These are phyloP conservation scores for Clavispora carvajalis DNA, from an alignment of 805 yeast genomes.

Conservation along the genomic window DNA sequence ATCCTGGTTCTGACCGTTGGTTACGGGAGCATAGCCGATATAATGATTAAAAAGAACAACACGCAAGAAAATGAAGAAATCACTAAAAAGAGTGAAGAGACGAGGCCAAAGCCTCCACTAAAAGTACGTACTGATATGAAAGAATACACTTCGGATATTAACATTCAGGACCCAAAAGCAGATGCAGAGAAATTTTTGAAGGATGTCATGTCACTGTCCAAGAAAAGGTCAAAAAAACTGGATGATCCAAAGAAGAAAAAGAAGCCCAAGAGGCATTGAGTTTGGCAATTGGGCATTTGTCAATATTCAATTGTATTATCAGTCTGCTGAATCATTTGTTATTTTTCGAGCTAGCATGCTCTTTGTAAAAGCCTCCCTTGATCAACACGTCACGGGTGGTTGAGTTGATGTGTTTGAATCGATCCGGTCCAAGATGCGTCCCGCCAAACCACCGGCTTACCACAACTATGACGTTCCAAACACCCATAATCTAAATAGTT, in stretches of 20 bases:
- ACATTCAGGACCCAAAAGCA: neutral
- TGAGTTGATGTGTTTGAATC: constrained; percentile 89
- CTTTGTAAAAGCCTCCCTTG: constrained; percentile 47
- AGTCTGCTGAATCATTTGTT: neutral
- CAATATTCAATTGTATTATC: neutral
- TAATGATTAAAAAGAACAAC: constrained; percentile 1
- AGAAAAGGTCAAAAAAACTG: constrained; percentile 1
- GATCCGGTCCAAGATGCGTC: constrained; percentile 81
- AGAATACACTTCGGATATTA: neutral
- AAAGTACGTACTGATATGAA: neutral
- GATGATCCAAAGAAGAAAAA: constrained; percentile 8
- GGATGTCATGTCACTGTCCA: constrained; percentile 5
- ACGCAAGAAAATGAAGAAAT: constrained; percentile 4
- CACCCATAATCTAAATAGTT: constrained; percentile 56
- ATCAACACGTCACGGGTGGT: constrained; percentile 81
- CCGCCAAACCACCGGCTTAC: constrained; percentile 96
- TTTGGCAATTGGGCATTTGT: neutral
- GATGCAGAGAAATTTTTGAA: constrained; percentile 13
- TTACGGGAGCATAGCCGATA: constrained; percentile 30
- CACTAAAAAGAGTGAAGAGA: neutral
- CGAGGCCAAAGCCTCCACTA: neutral
- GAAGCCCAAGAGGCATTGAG: neutral
- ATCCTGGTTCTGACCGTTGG: constrained; percentile 32
- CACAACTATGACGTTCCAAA: constrained; percentile 77
- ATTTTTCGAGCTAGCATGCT: neutral